Percentiles rank a stretch among this genome's conserved stretches.
These are phyloP conservation scores for Pyrenophora tritici-repentis DNA, from an alignment of 2,329 filamentous ascomycete genomes.

Conservation along the genomic window DNA sequence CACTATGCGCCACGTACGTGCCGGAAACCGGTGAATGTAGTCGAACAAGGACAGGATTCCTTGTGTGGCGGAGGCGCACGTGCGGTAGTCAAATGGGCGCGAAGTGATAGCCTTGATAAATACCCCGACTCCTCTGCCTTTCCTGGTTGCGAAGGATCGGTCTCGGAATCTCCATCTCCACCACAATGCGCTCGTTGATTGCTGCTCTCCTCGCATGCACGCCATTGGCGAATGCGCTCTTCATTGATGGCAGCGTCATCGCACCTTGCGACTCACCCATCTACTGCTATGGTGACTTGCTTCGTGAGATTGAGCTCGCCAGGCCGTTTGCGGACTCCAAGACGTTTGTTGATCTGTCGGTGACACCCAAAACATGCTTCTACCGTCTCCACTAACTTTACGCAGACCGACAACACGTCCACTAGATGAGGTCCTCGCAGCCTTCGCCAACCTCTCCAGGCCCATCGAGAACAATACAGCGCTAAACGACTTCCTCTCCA, in stretches of 20 bases:
- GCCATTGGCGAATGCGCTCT: slow-evolving; percentile 53
- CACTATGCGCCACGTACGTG: slow-evolving; percentile 29
- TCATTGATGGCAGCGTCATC: slow-evolving; percentile 63
- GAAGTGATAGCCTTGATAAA: not conserved
- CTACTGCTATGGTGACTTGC: slow-evolving; percentile 69
- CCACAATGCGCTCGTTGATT: slow-evolving; percentile 18
- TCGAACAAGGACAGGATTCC: slow-evolving; percentile 21
- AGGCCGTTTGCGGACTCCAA: slow-evolving; percentile 70
- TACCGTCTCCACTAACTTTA: slow-evolving; percentile 3
- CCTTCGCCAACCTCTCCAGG: slow-evolving; percentile 63
- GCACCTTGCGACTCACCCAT: slow-evolving; percentile 70
- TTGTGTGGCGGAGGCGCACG: slow-evolving; percentile 8
- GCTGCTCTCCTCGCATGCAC: slow-evolving; percentile 21
- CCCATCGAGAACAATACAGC: slow-evolving; percentile 67
- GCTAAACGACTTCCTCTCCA: slow-evolving; percentile 65
- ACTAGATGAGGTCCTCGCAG: slow-evolving; percentile 64
- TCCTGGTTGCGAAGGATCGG: slow-evolving; percentile 6
- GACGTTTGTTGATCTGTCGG: slow-evolving; percentile 66
- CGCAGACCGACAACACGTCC: slow-evolving; percentile 64
- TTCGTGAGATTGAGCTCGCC: slow-evolving; percentile 66
- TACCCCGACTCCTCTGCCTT: not conserved
- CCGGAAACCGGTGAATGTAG: slow-evolving; percentile 6
- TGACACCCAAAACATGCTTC: not conserved
- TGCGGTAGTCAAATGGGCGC: slow-evolving; percentile 7
- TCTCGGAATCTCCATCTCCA: slow-evolving; percentile 12